phyloP scores from a whole-genome alignment of 177 flowering plant genomes.

The Vitis hybrid region DNA sequence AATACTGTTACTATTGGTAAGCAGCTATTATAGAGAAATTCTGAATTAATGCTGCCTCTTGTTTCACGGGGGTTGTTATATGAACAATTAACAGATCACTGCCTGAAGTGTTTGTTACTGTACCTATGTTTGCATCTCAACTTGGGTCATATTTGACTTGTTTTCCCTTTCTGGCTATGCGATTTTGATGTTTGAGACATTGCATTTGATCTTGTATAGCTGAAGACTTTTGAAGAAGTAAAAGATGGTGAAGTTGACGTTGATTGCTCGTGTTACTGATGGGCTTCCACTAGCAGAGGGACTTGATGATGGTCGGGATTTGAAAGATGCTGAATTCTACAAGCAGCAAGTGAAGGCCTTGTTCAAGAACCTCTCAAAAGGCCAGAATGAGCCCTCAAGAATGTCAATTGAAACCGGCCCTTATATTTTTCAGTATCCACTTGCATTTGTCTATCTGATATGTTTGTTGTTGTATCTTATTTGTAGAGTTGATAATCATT shows the following conservation, averaged over 20 bases:
- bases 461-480: background rate
- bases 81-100: background rate
- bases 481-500: background rate
- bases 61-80: too few relatives aligned
- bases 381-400: conserved; percentile 72
- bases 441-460: background rate
- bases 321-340: conserved; percentile 69
- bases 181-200: background rate
- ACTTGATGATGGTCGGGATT: conserved; percentile 84
- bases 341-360: conserved; percentile 84
- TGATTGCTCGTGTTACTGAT: conserved; percentile 95
- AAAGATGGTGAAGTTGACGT: conserved; percentile 88
- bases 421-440: conserved; percentile 88
- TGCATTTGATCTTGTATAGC: conserved; percentile 10
- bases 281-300: conserved; percentile 91
- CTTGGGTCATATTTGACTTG: background rate
- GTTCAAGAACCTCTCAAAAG: conserved; percentile 79
- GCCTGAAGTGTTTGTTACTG: background rate
- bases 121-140: background rate
- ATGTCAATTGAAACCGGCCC: conserved; percentile 84
- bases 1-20: too few relatives aligned
- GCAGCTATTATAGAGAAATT: too few relatives aligned
- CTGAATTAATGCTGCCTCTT: too few relatives aligned
- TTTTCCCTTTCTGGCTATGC: background rate
- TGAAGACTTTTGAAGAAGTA: conserved; percentile 13